A percentile compares a stretch with the other conserved stretches of the same genome.
Conservation (phyloP, 1,284 basidiomycete species). For the Puccinia novopanici region DNA sequence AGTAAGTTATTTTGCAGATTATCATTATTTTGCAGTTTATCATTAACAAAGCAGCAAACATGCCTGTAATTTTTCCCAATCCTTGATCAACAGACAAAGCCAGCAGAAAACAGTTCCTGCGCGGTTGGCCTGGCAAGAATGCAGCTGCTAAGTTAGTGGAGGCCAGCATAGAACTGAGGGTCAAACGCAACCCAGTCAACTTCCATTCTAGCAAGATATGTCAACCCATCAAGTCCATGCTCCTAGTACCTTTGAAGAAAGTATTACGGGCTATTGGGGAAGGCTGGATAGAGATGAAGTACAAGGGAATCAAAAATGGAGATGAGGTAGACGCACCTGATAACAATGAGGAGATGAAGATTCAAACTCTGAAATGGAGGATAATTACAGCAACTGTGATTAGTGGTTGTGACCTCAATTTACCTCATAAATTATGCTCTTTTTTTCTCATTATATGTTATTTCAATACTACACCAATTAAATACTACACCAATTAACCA, state of each 20-base stretch:
- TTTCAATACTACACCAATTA: too few species aligned
- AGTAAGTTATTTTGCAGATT: neutral
- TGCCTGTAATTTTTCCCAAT: neutral
- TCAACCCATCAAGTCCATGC: constrained; percentile 6
- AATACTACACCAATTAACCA: too few species aligned
- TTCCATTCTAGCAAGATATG: neutral
- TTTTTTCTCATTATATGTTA: too few species aligned
- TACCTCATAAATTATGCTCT: too few species aligned
- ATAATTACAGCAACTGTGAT: too few species aligned
- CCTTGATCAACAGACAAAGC: neutral
- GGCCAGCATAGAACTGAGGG: neutral
- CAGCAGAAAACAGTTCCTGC: neutral
- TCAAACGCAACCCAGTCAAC: neutral
- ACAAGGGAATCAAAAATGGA: too few species aligned
- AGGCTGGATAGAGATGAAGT: constrained; percentile 24
- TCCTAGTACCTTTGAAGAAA: neutral
- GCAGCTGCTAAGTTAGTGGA: neutral
- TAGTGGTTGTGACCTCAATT: too few species aligned
- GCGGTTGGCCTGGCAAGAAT: constrained; percentile 8
- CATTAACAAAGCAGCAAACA: neutral
- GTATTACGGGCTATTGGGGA: neutral
- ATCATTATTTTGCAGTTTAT: too few species aligned
- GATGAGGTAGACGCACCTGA: too few species aligned
- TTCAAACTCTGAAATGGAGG: too few species aligned
- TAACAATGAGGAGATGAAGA: too few species aligned